A percentile compares a stretch with the other conserved stretches of the same genome.
Conservation (phyloP, 2,329 filamentous ascomycete species). For the Pseudogymnoascus sp. region DNA sequence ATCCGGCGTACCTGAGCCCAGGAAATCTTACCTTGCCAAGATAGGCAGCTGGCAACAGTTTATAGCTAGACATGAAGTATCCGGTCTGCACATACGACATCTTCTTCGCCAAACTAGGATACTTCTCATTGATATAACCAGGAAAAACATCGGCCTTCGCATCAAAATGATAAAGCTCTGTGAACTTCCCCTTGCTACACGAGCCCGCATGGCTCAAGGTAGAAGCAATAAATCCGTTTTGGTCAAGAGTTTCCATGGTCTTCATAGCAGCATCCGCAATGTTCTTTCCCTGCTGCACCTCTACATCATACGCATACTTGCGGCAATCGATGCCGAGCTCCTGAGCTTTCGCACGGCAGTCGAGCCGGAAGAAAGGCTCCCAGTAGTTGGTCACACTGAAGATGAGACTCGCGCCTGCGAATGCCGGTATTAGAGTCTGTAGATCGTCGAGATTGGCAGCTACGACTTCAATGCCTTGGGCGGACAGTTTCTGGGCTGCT, state of each 20-base stretch:
- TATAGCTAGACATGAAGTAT: conserved; percentile 35
- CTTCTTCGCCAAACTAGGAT: conserved; percentile 39
- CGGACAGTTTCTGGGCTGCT: conserved; percentile 30
- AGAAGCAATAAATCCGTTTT: conserved; percentile 39
- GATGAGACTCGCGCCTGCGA: conserved; percentile 40
- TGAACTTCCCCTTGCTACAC: conserved; percentile 38
- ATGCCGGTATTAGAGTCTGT: conserved; percentile 31
- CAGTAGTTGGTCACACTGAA: conserved; percentile 51
- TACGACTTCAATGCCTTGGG: conserved; percentile 36
- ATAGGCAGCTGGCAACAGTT: conserved; percentile 38
- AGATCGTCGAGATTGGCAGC: conserved; percentile 36
- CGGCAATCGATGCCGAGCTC: conserved; percentile 35
- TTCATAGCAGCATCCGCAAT: conserved; percentile 45
- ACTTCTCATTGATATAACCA: conserved; percentile 34
- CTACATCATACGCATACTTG: conserved; percentile 39
- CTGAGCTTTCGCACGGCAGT: conserved; percentile 33
- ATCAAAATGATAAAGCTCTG: conserved; percentile 46
- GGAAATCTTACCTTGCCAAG: conserved; percentile 35
- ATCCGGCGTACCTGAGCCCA: neutral
- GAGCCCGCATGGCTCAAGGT: conserved; percentile 41
- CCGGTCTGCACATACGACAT: conserved; percentile 43
- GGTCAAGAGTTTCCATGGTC: conserved; percentile 33
- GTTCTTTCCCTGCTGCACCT: conserved; percentile 45
- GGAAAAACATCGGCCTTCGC: conserved; percentile 42
- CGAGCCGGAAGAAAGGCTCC: conserved; percentile 40